Percentiles rank a stretch among this genome's conserved stretches.
Evolutionary conservation across 2,329 filamentous ascomycete species (phyloP).

Genomic region (Cordyceps cateniannulata): DNA sequence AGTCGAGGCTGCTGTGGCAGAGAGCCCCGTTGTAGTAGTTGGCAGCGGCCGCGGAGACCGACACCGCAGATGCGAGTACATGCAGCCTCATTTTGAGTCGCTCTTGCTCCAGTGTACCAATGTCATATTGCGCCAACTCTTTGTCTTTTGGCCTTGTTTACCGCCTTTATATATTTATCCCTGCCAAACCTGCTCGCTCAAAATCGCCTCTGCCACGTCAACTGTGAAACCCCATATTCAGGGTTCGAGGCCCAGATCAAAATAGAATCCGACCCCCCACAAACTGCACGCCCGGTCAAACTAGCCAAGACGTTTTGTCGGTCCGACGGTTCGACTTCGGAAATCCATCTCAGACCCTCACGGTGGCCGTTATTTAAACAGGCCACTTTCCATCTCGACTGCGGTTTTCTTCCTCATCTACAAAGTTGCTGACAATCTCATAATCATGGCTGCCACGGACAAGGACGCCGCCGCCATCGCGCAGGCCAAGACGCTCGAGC

Average conservation of each 20-base stretch:
- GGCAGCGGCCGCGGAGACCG: not conserved
- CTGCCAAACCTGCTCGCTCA: not conserved
- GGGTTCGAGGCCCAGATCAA: not conserved
- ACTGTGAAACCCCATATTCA: not conserved
- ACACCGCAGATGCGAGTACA: not conserved
- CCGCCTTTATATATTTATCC: not conserved
- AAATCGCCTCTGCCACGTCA: not conserved
- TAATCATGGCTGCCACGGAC: conserved; percentile 21
- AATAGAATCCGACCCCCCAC: not conserved
- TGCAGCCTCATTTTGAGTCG: not conserved
- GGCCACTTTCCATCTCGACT: not conserved
- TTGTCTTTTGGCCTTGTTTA: not conserved
- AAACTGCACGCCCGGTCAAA: not conserved
- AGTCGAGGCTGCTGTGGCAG: conserved; percentile 7
- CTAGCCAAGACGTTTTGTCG: conserved; percentile 5
- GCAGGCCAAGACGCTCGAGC: conserved; percentile 39
- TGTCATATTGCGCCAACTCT: not conserved
- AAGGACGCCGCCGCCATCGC: conserved; percentile 38
- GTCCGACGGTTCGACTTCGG: conserved; percentile 11
- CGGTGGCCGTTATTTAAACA: not conserved
- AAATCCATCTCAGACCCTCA: not conserved
- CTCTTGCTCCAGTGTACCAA: not conserved
- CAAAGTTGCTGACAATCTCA: not conserved
- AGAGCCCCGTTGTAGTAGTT: conserved; percentile 5
- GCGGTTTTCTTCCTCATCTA: not conserved